Evolutionary conservation across 2,329 filamentous ascomycete species (phyloP), one percentile per base, ranked within the genome.

Genomic region (Exophiala dermatitidis): DNA sequence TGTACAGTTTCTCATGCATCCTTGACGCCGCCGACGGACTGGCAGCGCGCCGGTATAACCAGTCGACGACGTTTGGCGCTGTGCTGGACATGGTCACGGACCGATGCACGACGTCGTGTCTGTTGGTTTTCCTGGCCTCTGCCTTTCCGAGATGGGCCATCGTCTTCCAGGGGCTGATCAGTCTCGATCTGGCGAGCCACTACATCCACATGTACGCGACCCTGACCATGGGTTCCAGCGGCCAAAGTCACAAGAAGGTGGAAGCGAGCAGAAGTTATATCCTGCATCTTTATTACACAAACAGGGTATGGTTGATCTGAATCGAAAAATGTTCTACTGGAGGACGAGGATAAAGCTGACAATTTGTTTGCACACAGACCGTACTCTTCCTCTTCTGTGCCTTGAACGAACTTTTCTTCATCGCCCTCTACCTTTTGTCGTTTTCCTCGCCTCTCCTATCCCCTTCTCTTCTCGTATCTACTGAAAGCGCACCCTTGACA

Each of bases 121-220:
- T 98, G 63, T 81, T 98, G 46, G 90, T 97, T 47, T 98, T 97
- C 75, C 74, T 98, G 58, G 89, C 88, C 38, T 94, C 89, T 9
- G 93, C 93, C 19, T 98, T 95, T 74, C 93, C 93, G 3, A 82
- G 90, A 53, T 97, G 89, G 85, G 84, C 88, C 60, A 90, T 97
- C 63, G 67, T 97, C 54, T 98, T 98, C 79, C 93, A 98, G 75
- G 82, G 85, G 42, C 74, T 98, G 66, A 95, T 98, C 70, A 86
- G 86, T 51, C 74, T 98, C 64, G 93, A 98, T 71, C 79, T 98
- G 60, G 87, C 93, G 30, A 95, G 90, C 69, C 93, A 98, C 72
- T 98, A 97, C 69, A 91, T 97, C 77, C 93, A 98, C 75, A 98
- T 98, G 93, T 97, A 95, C 69, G 88, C 90, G 8, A 95, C 90